These are phyloP conservation scores for Alternaria arbusti DNA, from an alignment of 2,329 filamentous ascomycete genomes.

Conservation along the genomic window DNA sequence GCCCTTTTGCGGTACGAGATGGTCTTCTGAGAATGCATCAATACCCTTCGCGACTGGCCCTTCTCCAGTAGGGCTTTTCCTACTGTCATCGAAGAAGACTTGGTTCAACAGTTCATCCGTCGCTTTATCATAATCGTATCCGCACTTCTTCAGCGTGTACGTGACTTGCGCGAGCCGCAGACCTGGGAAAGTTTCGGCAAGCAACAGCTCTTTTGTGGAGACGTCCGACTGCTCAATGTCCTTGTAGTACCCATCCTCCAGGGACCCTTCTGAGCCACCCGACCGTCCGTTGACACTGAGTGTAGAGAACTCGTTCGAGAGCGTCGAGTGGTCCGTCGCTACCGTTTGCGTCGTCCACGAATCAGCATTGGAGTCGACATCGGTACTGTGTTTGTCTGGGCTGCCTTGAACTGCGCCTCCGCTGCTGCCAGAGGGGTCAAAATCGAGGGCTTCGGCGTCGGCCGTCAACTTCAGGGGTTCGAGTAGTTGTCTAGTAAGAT, in stretches of 20 bases:
- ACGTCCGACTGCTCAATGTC: slow-evolving; percentile 56
- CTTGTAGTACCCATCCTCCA: slow-evolving; percentile 40
- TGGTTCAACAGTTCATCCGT: slow-evolving; percentile 83
- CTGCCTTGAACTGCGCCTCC: slow-evolving; percentile 42
- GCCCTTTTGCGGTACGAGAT: slow-evolving; percentile 51
- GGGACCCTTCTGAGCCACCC: slow-evolving; percentile 28
- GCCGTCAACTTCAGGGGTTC: slow-evolving; percentile 71
- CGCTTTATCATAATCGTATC: slow-evolving; percentile 70
- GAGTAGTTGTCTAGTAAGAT: slow-evolving; percentile 65
- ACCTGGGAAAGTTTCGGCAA: slow-evolving; percentile 75
- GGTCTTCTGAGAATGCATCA: slow-evolving; percentile 76
- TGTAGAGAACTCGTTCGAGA: slow-evolving; percentile 55
- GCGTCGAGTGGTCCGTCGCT: slow-evolving; percentile 58
- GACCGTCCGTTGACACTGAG: slow-evolving; percentile 36
- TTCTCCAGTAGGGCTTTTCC: slow-evolving; percentile 55
- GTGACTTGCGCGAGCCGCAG: slow-evolving; percentile 70
- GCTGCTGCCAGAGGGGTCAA: slow-evolving; percentile 77
- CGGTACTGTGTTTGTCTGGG: slow-evolving; percentile 25
- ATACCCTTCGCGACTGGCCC: slow-evolving; percentile 67
- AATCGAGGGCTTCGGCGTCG: slow-evolving; percentile 72
- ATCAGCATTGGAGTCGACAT: slow-evolving; percentile 45
- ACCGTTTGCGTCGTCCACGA: slow-evolving; percentile 52
- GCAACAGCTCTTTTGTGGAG: slow-evolving; percentile 67
- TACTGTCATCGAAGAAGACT: slow-evolving; percentile 74
- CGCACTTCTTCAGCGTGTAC: slow-evolving; percentile 70